These are phyloP conservation scores for Rhizopogon parksii DNA, from an alignment of 1,284 basidiomycete species.

Conservation along the genomic window DNA sequence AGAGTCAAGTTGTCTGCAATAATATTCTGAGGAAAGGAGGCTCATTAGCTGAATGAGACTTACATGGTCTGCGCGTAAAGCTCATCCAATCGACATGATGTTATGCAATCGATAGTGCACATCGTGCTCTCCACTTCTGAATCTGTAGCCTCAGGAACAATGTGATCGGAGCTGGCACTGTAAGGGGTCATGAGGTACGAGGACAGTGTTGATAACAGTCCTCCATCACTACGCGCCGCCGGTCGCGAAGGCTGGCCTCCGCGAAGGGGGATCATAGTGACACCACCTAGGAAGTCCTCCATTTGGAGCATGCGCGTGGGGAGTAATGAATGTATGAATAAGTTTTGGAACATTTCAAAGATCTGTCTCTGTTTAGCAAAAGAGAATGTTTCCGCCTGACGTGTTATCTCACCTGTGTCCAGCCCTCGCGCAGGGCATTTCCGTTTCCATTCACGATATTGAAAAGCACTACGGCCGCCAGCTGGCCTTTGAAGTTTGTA, in stretches of 20 bases:
- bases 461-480: conserved; percentile 96
- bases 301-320: conserved; percentile 88
- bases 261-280: conserved; percentile 83
- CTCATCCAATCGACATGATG: conserved; percentile 90
- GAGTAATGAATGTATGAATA: conserved; percentile 90
- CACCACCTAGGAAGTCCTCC: conserved; percentile 92
- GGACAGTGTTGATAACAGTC: conserved; percentile 88
- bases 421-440: conserved; percentile 90
- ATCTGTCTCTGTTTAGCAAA: conserved; percentile 46
- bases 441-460: conserved; percentile 97
- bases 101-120: conserved; percentile 92
- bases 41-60: conserved; percentile 26
- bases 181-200: conserved; percentile 98
- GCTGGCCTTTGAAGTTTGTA: conserved; percentile 90
- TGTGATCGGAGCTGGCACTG: conserved; percentile 58
- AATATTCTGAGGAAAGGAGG: conserved; percentile 11
- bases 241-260: conserved; percentile 64
- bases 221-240: conserved; percentile 72
- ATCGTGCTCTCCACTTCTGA: conserved; percentile 91
- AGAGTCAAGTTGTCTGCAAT: conserved; percentile 60
- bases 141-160: conserved; percentile 78
- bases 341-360: conserved; percentile 96
- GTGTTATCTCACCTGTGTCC: conserved; percentile 64
- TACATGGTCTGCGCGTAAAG: conserved; percentile 90
- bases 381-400: neutral